Evolutionary conservation across 2,329 filamentous ascomycete genomes (phyloP).

Genomic region (Hortaea werneckii): DNA sequence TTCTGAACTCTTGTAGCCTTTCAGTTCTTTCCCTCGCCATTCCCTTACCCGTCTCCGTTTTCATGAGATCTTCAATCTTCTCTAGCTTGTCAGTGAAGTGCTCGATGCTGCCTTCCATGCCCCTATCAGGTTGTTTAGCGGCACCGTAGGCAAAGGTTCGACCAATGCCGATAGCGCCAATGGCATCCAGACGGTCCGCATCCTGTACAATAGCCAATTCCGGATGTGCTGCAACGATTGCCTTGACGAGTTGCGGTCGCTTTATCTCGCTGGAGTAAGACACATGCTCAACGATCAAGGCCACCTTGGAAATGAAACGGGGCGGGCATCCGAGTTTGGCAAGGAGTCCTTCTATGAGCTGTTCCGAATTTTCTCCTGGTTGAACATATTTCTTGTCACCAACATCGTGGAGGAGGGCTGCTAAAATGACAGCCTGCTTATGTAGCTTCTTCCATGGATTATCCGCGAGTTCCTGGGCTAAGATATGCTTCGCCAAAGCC

Average conservation of each 20-base stretch:
- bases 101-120: constrained; percentile 55
- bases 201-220: constrained; percentile 83
- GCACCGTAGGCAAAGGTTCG: constrained; percentile 69
- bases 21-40: constrained; percentile 41
- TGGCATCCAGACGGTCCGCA: constrained; percentile 82
- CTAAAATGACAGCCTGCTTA: constrained; percentile 20
- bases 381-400: constrained; percentile 72
- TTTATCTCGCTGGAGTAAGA: constrained; percentile 66
- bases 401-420: constrained; percentile 67
- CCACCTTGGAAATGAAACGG: constrained; percentile 54
- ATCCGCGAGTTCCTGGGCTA: constrained; percentile 28
- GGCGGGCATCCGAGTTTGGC: constrained; percentile 45
- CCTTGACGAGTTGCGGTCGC: constrained; percentile 49
- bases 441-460: constrained; percentile 17
- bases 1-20: constrained; percentile 39
- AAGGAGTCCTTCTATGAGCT: constrained; percentile 48
- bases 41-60: constrained; percentile 43
- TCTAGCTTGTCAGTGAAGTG: constrained; percentile 73
- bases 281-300: constrained; percentile 64
- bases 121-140: constrained; percentile 41
- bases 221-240: constrained; percentile 54
- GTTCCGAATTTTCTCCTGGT: constrained; percentile 42
- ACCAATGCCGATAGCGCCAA: constrained; percentile 77
- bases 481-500: constrained; percentile 50
- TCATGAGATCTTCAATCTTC: constrained; percentile 51